Conservation (phyloP, 1,284 basidiomycete species). For the Ustilago xerochloae region DNA sequence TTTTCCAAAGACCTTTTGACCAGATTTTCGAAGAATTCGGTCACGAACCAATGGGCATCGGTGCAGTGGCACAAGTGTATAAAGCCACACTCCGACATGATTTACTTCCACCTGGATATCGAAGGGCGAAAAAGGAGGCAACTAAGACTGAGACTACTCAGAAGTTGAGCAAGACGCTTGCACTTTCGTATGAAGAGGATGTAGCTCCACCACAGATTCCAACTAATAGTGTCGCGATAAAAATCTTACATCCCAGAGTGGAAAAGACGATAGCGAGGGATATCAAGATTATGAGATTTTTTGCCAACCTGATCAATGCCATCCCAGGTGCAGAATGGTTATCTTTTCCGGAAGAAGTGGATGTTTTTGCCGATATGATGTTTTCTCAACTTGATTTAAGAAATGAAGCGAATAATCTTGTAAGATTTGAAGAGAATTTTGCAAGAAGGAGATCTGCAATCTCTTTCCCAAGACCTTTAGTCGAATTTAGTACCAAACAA, state of each 20-base stretch:
- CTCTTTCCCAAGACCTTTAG: conserved; percentile 88
- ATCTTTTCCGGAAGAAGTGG: conserved; percentile 93
- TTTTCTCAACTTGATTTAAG: conserved; percentile 90
- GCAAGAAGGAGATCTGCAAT: conserved; percentile 78
- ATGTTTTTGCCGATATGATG: conserved; percentile 98
- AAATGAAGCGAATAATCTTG: conserved; percentile 88
- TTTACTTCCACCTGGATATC: conserved; percentile 76
- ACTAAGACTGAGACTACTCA: conserved; percentile 19
- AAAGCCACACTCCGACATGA: conserved; percentile 84
- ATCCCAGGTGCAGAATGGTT: conserved; percentile 97
- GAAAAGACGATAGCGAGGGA: conserved; percentile 85
- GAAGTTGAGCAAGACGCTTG: conserved; percentile 51
- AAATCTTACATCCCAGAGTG: conserved; percentile 85
- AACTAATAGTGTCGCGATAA: conserved; percentile 82
- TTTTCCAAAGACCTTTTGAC: conserved; percentile 79
- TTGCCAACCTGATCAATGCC: conserved; percentile 81
- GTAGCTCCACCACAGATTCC: conserved; percentile 53
- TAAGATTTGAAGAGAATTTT: conserved; percentile 88
- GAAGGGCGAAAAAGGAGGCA: conserved; percentile 44
- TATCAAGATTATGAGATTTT: conserved; percentile 92
- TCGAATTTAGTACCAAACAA: conserved; percentile 80
- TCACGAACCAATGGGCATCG: conserved; percentile 88
- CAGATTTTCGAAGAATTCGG: conserved; percentile 94
- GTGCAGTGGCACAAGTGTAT: conserved; percentile 96
- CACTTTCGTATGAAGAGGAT: conserved; percentile 60